Evolutionary conservation across 2,329 filamentous ascomycete species (phyloP).

Genomic region (Penicillium sp.): DNA sequence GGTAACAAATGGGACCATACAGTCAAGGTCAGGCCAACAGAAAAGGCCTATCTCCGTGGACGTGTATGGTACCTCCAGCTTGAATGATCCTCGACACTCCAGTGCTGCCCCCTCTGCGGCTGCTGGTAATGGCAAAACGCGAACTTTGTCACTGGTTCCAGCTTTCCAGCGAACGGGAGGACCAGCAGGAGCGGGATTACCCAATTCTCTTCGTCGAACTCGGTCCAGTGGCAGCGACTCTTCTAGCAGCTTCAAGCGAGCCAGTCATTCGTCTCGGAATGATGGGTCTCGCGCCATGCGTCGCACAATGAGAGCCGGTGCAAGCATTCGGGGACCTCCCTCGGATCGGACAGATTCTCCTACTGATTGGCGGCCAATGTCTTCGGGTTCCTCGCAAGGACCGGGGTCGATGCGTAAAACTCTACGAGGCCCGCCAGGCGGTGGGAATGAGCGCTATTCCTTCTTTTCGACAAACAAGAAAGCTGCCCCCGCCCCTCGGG

Average conservation of each 20-base stretch:
- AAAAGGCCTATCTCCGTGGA: constrained; percentile 22
- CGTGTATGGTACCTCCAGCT: constrained; percentile 12
- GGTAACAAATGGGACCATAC: constrained; percentile 5
- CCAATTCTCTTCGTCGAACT: constrained; percentile 49
- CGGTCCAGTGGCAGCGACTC: constrained; percentile 67
- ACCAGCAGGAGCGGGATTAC: not conserved
- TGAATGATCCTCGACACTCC: constrained; percentile 10
- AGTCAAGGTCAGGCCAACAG: constrained; percentile 11
- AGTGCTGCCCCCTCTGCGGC: constrained; percentile 2
- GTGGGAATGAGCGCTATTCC: constrained; percentile 37
- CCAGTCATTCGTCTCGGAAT: constrained; percentile 49
- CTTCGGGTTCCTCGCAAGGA: constrained; percentile 42
- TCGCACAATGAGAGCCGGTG: constrained; percentile 66
- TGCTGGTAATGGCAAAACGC: constrained; percentile 12
- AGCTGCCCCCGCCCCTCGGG: constrained; percentile 31
- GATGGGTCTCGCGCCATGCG: constrained; percentile 63
- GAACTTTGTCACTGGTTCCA: constrained; percentile 26
- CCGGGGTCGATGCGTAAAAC: constrained; percentile 46
- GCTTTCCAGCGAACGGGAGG: constrained; percentile 14
- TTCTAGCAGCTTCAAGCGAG: constrained; percentile 75
- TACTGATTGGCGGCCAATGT: constrained; percentile 52
- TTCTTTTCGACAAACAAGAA: constrained; percentile 42
- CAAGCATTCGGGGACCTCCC: constrained; percentile 32
- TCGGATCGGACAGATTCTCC: constrained; percentile 59
- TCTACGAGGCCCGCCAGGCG: constrained; percentile 46